Base-by-base conservation (phyloP, 2,329 filamentous ascomycete species). In the Aspergillus costaricaensis region DNA sequence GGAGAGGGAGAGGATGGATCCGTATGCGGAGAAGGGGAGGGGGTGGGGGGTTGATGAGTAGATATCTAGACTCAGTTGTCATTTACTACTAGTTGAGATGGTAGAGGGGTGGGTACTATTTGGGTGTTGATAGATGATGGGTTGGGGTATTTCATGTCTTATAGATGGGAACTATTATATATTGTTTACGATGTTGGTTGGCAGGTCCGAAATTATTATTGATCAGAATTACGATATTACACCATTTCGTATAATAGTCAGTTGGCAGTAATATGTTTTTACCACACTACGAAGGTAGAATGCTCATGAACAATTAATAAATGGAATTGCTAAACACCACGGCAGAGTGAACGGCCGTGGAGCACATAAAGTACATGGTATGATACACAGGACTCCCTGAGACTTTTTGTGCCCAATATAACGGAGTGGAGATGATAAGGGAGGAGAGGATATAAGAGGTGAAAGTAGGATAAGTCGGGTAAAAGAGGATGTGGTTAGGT, bases 361-460 rank as follows among this genome's bases (percentile, higher is more conserved):
- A 44, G 51, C 48, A 55, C 57, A 57, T 64, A 65, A 63, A 62
- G 58, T 68, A 68, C 65, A 69, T 55, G 60, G 66, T 69, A 69
- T 69, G 67, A 62, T 69, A 69, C 67, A 68, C 61, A 65, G 63
- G 64, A 66, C 65, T 65, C 65, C 63, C 62, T 62, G 59, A 67
- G 64, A 65, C 60, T 61, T 65, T 68, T 67, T 68, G 60, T 67
- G 61, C 62, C 65, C 65, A 68, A 61, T 23, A 60, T 61, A 57
- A 57, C 67, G 62, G 68, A 70, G 68, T 68, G 67, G 68, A 70
- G 68, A 70, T 65, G 65, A 62, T 58, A 41, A 63, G 58, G 50
- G 52, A 47, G 36, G n/a, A 43, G 60, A 55, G 39, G 58, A 60
- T 55, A 15, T 44, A 55, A 36, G 32, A 36, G 32, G 41, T 49